Base-by-base conservation (phyloP, 306 rosid genomes). In the Nissolia schottii region DNA sequence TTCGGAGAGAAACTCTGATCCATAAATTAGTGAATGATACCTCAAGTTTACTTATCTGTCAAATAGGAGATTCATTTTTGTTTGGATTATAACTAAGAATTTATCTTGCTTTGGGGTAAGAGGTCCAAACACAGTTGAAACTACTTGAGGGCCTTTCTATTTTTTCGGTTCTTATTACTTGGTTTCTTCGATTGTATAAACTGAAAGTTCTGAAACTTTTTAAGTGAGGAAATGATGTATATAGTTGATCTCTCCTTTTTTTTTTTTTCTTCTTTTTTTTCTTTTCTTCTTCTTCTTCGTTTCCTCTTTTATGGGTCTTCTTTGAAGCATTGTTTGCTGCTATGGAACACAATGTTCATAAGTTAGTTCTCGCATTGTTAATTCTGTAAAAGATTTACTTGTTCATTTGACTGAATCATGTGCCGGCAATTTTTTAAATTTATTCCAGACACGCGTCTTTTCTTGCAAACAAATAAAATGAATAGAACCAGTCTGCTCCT, bases 181-280 rank as follows among this genome's bases (percentile, higher is more conserved):
- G 2, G 56, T 11, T 69, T 31, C 35, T 80, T 69, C 29, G 57
- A 37, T 46, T 64, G 78, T 37, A 70, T 76, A 70, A 63, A 54
- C 32, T 80, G 58, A 9, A 23, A 37, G 71, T 48, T 35, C 28
- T 58, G 4, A 16, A 22, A 49, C n/a, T n/a, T 1, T 41, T 40
- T 61, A 45, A 38, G 29, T 20, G 55, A 25, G 31, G 46, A 74
- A 32, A 24, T 54, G 50, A 41, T 56, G 23, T 8, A 28, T 13
- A 41, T 2, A 46, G 0, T 38, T 79, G 2, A 25, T 27, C 14
- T n/a, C n/a, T n/a, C n/a, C n/a, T 18, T 11, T 8, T n/a, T 2
- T 32, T 31, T 45, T 15, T 19, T 13, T 12, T 0, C 50, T 14
- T 14, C 19, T n/a, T 43, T 43, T 34, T 11, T 34, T 34, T 43